These are phyloP conservation scores for Nicotiana tomentosiformis DNA, from an alignment of 257 asterid species.

Conservation along the genomic window DNA sequence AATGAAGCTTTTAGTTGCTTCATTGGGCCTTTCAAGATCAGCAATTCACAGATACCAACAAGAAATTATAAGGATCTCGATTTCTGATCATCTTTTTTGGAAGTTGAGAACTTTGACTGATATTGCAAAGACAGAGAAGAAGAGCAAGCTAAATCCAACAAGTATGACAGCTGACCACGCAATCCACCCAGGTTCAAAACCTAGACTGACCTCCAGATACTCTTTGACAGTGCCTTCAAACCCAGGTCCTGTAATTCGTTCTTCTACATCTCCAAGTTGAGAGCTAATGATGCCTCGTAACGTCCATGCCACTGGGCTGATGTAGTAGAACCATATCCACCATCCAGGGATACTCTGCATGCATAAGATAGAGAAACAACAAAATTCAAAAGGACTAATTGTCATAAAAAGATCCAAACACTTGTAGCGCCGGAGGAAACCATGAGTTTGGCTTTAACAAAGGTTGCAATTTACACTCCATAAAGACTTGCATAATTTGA, in stretches of 20 bases:
- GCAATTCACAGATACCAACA: not conserved
- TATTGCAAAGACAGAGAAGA: constrained; percentile 49
- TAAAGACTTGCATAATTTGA: not conserved
- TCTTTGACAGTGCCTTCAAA: constrained; percentile 67
- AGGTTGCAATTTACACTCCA: not conserved
- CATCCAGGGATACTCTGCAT: constrained; percentile 65
- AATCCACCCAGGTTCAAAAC: constrained; percentile 54
- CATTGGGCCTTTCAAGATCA: not conserved
- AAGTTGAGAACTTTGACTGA: constrained; percentile 69
- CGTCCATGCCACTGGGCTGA: constrained; percentile 76
- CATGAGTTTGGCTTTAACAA: not conserved
- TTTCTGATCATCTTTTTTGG: constrained; percentile 46
- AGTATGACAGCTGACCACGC: constrained; percentile 42
- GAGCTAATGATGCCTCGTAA: constrained; percentile 72
- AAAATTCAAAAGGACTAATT: not conserved
- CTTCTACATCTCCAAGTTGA: constrained; percentile 76
- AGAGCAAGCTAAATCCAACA: constrained; percentile 40
- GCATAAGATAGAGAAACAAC: not conserved
- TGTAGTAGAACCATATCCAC: constrained; percentile 94
- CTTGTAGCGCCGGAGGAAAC: not conserved
- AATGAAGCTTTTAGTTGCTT: not conserved
- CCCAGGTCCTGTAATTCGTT: constrained; percentile 39
- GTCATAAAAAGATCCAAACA: not conserved
- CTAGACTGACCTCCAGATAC: constrained; percentile 39
- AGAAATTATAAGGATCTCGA: not conserved